A percentile compares a stretch with the other conserved stretches of the same genome.
These are phyloP conservation scores for Phytophthora hibernalis DNA, from an alignment of 352 stramenopile genomes.

Conservation along the genomic window DNA sequence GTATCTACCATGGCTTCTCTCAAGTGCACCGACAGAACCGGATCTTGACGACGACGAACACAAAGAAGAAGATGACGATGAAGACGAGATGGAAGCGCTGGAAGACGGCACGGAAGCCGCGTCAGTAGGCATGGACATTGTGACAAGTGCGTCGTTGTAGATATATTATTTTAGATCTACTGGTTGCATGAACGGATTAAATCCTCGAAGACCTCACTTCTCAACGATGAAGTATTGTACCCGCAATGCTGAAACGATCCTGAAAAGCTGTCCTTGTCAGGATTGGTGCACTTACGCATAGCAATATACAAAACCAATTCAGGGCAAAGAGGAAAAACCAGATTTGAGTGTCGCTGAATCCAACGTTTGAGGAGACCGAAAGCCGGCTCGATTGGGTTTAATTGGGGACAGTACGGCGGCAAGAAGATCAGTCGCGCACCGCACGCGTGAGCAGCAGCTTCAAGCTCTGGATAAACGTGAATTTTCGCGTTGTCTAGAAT, in stretches of 20 bases:
- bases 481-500: neutral
- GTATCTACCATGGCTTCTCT: neutral
- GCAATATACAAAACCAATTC: neutral
- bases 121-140: too few species aligned
- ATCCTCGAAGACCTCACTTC: neutral
- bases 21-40: neutral
- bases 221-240: neutral
- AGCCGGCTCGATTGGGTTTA: neutral
- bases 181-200: neutral
- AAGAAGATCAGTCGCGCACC: neutral
- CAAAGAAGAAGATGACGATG: neutral
- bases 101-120: neutral
- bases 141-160: neutral
- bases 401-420: neutral
- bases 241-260: neutral
- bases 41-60: neutral
- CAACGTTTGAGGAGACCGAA: neutral
- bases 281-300: neutral
- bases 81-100: neutral
- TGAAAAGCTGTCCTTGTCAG: neutral
- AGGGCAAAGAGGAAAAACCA: neutral
- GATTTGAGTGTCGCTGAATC: neutral
- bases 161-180: neutral
- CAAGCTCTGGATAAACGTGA: neutral
- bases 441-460: neutral